These are phyloP conservation scores for Elaeis guineensis DNA, from an alignment of 176 grass and related monocot species.

Conservation along the genomic window DNA sequence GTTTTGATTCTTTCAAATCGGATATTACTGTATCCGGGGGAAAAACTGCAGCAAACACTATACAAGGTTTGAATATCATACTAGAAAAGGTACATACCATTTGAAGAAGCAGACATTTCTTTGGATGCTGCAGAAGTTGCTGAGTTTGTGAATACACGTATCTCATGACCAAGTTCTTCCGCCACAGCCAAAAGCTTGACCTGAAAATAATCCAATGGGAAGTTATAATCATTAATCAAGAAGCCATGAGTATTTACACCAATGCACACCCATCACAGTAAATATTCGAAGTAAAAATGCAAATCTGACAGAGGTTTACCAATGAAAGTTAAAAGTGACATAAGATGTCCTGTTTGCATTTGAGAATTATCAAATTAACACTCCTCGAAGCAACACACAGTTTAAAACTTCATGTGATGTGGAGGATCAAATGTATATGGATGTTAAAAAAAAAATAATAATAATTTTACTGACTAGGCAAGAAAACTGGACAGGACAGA, in stretches of 20 bases:
- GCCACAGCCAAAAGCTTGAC: conserved; percentile 49
- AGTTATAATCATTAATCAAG: neutral
- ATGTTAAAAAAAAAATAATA: too few species aligned
- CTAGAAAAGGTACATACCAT: conserved; percentile 34
- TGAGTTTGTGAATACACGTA: conserved; percentile 63
- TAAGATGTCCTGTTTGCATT: neutral
- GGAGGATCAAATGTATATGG: too few species aligned
- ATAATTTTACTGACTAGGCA: too few species aligned
- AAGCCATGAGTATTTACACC: conserved; percentile 4
- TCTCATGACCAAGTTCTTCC: conserved; percentile 60
- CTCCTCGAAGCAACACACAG: too few species aligned
- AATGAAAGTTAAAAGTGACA: neutral
- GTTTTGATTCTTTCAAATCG: too few species aligned
- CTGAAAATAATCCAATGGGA: conserved; percentile 16
- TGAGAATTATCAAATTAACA: too few species aligned
- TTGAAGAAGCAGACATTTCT: conserved; percentile 40
- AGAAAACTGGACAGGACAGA: too few species aligned
- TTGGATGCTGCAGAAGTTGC: conserved; percentile 23
- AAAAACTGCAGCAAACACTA: neutral
- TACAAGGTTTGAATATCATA: neutral
- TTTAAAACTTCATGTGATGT: too few species aligned
- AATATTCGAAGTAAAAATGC: neutral
- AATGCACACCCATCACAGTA: neutral
- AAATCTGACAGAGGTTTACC: too few species aligned
- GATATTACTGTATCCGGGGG: neutral